Base-by-base conservation (phyloP, 2,329 filamentous ascomycete genomes). In the Neoarthrinium moseri region DNA sequence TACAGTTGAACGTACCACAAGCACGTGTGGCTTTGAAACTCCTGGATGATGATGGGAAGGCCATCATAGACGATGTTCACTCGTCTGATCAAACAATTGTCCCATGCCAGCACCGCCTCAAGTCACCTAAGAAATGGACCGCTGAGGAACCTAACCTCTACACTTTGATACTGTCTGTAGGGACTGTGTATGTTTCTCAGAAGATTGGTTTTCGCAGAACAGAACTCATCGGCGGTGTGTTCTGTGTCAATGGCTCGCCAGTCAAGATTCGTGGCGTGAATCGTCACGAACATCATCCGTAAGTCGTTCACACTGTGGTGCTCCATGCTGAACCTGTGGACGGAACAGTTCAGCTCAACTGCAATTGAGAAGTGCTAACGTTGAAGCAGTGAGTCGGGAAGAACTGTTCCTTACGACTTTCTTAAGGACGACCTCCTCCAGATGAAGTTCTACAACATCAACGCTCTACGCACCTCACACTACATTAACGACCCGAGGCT, bases 361-460 rank as follows among this genome's bases (percentile, higher is more conserved):
- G 22, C 7, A 40, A 17, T n/a, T 24, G 23, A 33, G 18, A n/a
- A 24, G 11, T 35, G 11, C 17, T 15, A 1, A 15, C 10, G 5
- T 15, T 23, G 2, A 10, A 11, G 4, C 20, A 44, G 41, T 10
- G 67, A 74, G 46, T 75, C 74, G 5, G 84, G 84, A 1, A 76
- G 84, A 1, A 73, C 82, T 1, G 80, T 87, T 1, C 81, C 82
- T 0, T 74, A 77, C 22, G 74, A 78, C 0, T 80, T 77, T n/a
- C 74, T 88, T 55, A 71, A 75, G 43, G 64, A 70, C 1, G 85
- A 89, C 50, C 68, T 89, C 3, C 50, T 83, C 3, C 65, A 75
- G 4, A 89, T 89, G 84, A 88, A 87, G 59, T 67, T 66, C 1
- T 76, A 85, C 63, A 86, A 87, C 52, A 77, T 89, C 59, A 89